Evolutionary conservation across 768 basidiomycete species (phyloP).

Genomic region (Boletus rubroflammeus): DNA sequence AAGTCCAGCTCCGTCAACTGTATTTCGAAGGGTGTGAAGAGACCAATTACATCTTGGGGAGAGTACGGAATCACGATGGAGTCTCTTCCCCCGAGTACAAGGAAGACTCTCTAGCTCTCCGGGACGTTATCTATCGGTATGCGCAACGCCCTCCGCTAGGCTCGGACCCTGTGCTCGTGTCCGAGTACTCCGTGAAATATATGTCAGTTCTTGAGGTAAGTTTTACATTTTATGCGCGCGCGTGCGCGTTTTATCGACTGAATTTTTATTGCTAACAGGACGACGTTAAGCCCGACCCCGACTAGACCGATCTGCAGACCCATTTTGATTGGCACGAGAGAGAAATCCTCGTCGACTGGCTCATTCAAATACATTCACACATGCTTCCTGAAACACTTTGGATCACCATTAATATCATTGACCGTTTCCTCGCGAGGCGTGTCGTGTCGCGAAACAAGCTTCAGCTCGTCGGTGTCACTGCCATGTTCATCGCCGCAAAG

Average conservation of each 20-base stretch:
- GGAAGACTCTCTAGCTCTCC: not conserved
- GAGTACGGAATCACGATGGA: not conserved
- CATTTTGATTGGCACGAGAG: not conserved
- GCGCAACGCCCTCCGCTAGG: not conserved
- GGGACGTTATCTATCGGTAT: not conserved
- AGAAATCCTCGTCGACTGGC: not conserved
- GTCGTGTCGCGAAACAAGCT: not conserved
- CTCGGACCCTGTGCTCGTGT: not conserved
- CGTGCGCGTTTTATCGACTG: not conserved
- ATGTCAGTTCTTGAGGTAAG: not conserved
- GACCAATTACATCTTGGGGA: not conserved
- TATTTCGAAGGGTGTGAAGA: not conserved
- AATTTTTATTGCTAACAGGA: not conserved
- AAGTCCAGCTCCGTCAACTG: not conserved
- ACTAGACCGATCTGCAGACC: not conserved
- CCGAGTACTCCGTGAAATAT: not conserved
- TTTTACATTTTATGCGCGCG: not conserved
- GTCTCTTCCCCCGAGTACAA: not conserved
- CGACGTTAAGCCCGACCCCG: not conserved
- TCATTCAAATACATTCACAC: not conserved
- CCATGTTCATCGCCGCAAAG: not conserved
- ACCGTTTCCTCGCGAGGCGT: not conserved
- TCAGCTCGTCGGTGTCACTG: not conserved
- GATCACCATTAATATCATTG: not conserved
- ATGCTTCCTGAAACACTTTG: not conserved